Percentiles rank a stretch among this genome's conserved stretches.
Evolutionary conservation across 768 basidiomycete genomes (phyloP).

Genomic region (Macrocybe gigantea): DNA sequence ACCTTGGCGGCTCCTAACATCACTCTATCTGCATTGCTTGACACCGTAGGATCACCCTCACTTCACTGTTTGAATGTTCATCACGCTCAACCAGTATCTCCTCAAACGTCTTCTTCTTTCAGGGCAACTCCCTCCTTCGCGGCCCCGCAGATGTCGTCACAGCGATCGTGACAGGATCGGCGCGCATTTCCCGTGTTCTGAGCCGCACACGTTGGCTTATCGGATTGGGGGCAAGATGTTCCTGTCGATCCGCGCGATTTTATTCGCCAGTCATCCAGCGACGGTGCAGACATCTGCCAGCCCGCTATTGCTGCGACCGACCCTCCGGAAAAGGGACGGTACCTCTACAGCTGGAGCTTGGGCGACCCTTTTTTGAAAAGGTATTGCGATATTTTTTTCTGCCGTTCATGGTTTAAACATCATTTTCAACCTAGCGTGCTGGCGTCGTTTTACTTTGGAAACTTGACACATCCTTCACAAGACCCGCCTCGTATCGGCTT

Average conservation of each 20-base stretch:
- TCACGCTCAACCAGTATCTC: neutral
- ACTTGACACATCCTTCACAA: slow-evolving; percentile 58
- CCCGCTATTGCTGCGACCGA: slow-evolving; percentile 60
- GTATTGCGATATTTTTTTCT: slow-evolving; percentile 24
- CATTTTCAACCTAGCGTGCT: slow-evolving; percentile 41
- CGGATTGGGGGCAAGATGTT: slow-evolving; percentile 64
- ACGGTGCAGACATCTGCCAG: slow-evolving; percentile 36
- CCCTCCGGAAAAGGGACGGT: slow-evolving; percentile 49
- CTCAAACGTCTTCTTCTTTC: neutral
- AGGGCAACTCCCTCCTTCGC: slow-evolving; percentile 77
- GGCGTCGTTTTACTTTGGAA: slow-evolving; percentile 67
- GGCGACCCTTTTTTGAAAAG: slow-evolving; percentile 74
- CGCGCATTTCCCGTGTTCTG: slow-evolving; percentile 45
- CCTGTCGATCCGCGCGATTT: slow-evolving; percentile 75
- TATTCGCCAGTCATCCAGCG: slow-evolving; percentile 31
- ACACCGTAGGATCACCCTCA: slow-evolving; percentile 46
- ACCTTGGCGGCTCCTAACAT: slow-evolving; percentile 40
- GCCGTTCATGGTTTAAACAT: neutral
- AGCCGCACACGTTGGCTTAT: slow-evolving; percentile 61
- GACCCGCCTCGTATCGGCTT: slow-evolving; percentile 70
- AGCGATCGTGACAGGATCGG: slow-evolving; percentile 39
- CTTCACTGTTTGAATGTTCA: neutral
- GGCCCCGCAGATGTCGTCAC: slow-evolving; percentile 63
- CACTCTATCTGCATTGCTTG: slow-evolving; percentile 58
- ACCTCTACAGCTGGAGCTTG: slow-evolving; percentile 72